Evolutionary conservation across 352 stramenopile genomes (phyloP), one percentile per base, ranked within the genome.

Genomic region (Globisporangium nagaii): DNA sequence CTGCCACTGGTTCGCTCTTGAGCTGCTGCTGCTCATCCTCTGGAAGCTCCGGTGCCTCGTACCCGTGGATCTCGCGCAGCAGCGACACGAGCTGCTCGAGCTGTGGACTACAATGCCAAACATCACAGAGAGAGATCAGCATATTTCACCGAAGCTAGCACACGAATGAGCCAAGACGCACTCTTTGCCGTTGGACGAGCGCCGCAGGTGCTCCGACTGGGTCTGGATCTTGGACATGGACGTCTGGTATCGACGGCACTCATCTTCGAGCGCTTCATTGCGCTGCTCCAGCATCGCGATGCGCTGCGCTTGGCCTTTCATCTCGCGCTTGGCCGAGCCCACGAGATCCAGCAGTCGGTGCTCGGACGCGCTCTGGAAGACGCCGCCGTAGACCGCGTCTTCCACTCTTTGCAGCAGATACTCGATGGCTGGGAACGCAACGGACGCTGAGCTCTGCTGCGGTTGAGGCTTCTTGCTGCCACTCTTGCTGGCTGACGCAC

Each of bases 61-160:
- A 61, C 30, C 60, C 56, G 60, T 52, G 37, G 53, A 48, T 70
- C 53, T 46, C 62, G 56, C 66, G 62, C 1, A 78, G 56, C 13
- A 73, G 44, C 39, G 63, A 61, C 32, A 79, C 62, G 13, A 79
- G 56, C 32, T 77, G 62, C 43, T 75, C 67, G 15, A 77, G 65
- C 46, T 79, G 67, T 24, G 65, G 49, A 12, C 69, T 74, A 28
- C 34, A 59, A 39, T 37, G 24, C n/a, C n/a, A n/a, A 65, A 57
- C 34, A 58, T 42, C 32, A 32, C 20, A 56, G 10, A 17, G 10
- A 27, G 11, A 40, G 32, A 31, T 34, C 2, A 51, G 3, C 10
- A 6, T 34, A 10, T 24, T 12, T 10, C 12, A 40, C 37, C 11
- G 9, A n/a, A 30, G 17, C 9, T 39, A 30, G 24, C 43, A 8